Evolutionary conservation across 768 basidiomycete species (phyloP), one percentile per base, ranked within the genome.

Genomic region (Leucosporidium yakuticum): DNA sequence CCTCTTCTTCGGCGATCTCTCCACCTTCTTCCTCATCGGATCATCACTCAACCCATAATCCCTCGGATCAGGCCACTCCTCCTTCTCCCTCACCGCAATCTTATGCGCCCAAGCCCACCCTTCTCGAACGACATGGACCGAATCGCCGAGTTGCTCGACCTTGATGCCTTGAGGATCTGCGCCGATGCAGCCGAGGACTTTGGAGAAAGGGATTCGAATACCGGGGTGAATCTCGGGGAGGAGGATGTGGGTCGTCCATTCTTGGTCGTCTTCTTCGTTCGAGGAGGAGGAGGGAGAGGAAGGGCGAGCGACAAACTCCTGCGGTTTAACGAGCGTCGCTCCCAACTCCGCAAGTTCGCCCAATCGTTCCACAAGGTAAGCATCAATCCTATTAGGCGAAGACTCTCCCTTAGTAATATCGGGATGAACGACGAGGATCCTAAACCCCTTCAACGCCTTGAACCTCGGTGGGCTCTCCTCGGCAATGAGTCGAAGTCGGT

Each of bases 231-330:
- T 53, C 21, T 53, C 51, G 51, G 27, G 51, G 12, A 63, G 62
- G 55, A 70, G 34, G 69, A 70, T 59, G 60, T 70, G 65, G n/a
- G 69, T 70, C 55, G 69, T 67, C 69, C 65, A 67, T 12, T 47
- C 47, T n/a, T n/a, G n/a, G 51, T 15, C 51, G 4, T 6, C 4
- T 3, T 12, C 51, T 12, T 12, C 39, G 27, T 53, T 27, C 17
- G 51, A n/a, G 27, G 27, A 21, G n/a, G n/a, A n/a, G n/a, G n/a
- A n/a, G n/a, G n/a, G n/a, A n/a, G n/a, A n/a, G n/a, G n/a, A n/a
- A 11, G 23, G 3, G 21, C 51, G 51, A 53, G n/a, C 12, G 34
- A 56, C 36, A 9, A 70, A 70, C 3, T 57, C 63, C 4, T 64
- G 55, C 2, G 69, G 65, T n/a, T 57, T 53, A 59, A 70, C 55